These are phyloP conservation scores for Cutaneotrichosporon spelunceum DNA, from an alignment of 1,284 basidiomycete genomes.

Conservation along the genomic window DNA sequence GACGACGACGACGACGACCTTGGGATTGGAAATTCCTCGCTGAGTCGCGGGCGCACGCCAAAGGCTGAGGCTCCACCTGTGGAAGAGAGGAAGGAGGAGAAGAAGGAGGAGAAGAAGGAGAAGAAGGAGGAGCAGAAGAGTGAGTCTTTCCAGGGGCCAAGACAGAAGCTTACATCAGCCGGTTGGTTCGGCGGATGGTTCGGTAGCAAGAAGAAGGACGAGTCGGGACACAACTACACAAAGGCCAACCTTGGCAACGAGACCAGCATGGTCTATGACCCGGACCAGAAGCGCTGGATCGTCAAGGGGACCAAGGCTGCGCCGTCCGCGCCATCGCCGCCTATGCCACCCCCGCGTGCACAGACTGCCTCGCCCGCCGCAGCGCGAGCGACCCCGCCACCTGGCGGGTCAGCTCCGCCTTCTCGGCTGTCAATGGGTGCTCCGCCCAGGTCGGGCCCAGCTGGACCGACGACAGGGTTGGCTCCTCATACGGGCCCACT, in stretches of 20 bases:
- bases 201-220: constrained; percentile 57
- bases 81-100: constrained; percentile 28
- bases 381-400: neutral
- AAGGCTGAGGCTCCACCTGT: constrained; percentile 42
- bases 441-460: neutral
- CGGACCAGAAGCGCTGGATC: constrained; percentile 92
- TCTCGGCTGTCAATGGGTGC: constrained; percentile 1
- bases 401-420: neutral
- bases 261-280: constrained; percentile 88
- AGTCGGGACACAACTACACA: constrained; percentile 49
- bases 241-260: constrained; percentile 89
- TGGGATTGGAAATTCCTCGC: constrained; percentile 76
- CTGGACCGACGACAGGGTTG: neutral
- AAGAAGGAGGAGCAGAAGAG: constrained; percentile 13
- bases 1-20: constrained; percentile 81
- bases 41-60: constrained; percentile 37
- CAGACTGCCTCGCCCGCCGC: constrained; percentile 73
- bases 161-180: constrained; percentile 1
- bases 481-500: constrained; percentile 21
- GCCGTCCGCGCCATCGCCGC: constrained; percentile 52
- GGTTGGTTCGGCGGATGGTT: constrained; percentile 64
- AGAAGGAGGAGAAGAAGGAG: constrained; percentile 10
- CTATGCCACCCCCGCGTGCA: constrained; percentile 64
- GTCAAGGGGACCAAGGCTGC: constrained; percentile 78
- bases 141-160: neutral